Conservation (phyloP, 202 grass and related monocot genomes). For the Eragrostis tef region DNA sequence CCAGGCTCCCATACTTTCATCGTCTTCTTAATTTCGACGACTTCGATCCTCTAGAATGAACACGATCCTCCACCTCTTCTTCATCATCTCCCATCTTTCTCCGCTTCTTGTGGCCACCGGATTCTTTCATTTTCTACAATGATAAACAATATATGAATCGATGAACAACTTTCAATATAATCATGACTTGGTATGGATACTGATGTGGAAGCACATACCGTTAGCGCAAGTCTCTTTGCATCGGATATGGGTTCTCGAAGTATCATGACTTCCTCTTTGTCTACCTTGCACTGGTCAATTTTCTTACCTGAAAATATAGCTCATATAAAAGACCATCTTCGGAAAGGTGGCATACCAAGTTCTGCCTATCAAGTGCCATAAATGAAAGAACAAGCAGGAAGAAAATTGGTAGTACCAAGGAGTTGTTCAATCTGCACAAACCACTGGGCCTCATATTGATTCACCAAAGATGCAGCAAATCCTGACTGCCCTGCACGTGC, state of each 20-base stretch:
- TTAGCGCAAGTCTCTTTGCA: conserved; percentile 78
- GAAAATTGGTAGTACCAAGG: conserved; percentile 58
- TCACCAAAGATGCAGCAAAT: conserved; percentile 83
- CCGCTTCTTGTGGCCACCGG: conserved; percentile 54
- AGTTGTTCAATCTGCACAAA: conserved; percentile 70
- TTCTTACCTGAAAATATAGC: conserved; percentile 52
- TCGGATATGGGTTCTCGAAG: conserved; percentile 66
- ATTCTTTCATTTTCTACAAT: conserved; percentile 70
- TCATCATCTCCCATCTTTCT: conserved; percentile 60
- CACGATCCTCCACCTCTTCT: conserved; percentile 54
- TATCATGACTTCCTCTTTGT: conserved; percentile 63
- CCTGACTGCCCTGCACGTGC: conserved; percentile 86
- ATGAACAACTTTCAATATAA: background rate
- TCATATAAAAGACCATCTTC: background rate
- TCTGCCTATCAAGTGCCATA: background rate
- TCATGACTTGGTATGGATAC: background rate
- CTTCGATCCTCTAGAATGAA: conserved; percentile 42
- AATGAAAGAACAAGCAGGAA: background rate
- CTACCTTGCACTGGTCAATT: conserved; percentile 52
- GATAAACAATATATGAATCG: background rate
- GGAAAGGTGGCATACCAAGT: background rate
- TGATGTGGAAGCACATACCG: conserved; percentile 38
- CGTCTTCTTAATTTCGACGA: conserved; percentile 52
- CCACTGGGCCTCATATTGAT: conserved; percentile 76
- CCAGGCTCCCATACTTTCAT: conserved; percentile 29